phyloP scores from a whole-genome alignment of 495 filamentous ascomycete species.

The Penicillium macrosclerotiorum region DNA sequence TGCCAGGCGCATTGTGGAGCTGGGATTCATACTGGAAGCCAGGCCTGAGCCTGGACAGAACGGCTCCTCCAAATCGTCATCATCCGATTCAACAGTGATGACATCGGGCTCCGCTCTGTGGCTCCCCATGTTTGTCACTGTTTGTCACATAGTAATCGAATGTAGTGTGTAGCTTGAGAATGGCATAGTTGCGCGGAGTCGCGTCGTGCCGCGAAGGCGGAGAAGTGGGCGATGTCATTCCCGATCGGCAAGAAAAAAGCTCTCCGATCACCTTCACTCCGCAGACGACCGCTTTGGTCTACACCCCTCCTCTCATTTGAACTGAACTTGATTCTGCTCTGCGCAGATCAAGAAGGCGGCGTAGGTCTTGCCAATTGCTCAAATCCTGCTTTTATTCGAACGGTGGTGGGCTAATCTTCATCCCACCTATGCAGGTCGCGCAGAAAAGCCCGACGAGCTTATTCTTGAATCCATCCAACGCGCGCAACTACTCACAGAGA shows the following conservation, averaged over 20 bases:
- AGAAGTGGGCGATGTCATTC: slow-evolving; percentile 24
- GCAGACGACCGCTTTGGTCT: slow-evolving; percentile 3
- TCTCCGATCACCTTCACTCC: slow-evolving; percentile 6
- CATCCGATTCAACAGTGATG: slow-evolving; percentile 33
- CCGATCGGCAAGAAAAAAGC: slow-evolving; percentile 22
- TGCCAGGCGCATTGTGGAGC: slow-evolving; percentile 9
- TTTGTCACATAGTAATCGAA: slow-evolving; percentile 10
- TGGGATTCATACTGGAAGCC: slow-evolving; percentile 13
- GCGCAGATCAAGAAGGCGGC: not conserved
- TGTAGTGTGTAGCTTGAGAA: not conserved
- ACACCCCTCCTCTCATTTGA: not conserved
- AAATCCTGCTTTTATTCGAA: not conserved
- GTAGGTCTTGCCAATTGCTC: not conserved
- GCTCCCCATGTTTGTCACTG: slow-evolving; percentile 14
- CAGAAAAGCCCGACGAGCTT: slow-evolving; percentile 8
- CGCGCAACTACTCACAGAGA: not conserved
- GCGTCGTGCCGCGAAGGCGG: slow-evolving; percentile 7
- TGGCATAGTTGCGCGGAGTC: slow-evolving; percentile 1
- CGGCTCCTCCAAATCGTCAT: slow-evolving; percentile 41
- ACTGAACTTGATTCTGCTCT: not conserved
- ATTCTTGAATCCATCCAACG: not conserved
- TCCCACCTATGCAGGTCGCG: slow-evolving; percentile 5
- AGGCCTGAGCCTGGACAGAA: slow-evolving; percentile 12
- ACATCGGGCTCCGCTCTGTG: slow-evolving; percentile 14
- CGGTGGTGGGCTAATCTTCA: not conserved